Base-by-base conservation (phyloP, 768 basidiomycete species). In the Termitomyces sp. region DNA sequence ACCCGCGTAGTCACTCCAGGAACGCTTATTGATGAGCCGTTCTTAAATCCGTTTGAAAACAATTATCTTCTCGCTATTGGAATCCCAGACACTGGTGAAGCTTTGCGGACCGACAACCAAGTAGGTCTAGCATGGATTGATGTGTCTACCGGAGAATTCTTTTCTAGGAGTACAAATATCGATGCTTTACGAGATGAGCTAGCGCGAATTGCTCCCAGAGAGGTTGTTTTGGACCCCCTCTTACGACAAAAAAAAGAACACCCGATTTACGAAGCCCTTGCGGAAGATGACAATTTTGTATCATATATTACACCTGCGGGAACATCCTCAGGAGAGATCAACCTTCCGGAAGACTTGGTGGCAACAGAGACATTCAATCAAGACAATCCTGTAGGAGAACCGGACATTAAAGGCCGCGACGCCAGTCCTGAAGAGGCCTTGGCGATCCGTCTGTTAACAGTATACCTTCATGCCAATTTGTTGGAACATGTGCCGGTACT, bases 101-200 rank as follows among this genome's bases (percentile, higher is more conserved):
- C 55, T 41, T 16, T 31, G 34, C 49, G 56, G 7, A 52, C 13
- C 39, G 41, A 57, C 27, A 59, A 55, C 27, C 53, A 68, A 8
- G 58, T 84, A n/a, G 92, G 92, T 2, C 74, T 98, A 41, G 94
- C 94, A 6, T 98, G 94, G 88, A 93, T 92, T 26, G 95, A 98
- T 67, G 83, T 97, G 18, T 94, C 95, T 14, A 97, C 94, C 0
- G 92, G 93, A 59, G 94, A 96, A 66, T 92, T 96, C 69, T 94
- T 90, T 69, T 87, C 90, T 12, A 90, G 90, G 61, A 68, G 71
- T 6, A 78, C 82, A 12, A 70, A 75, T 2, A 48, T 78, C 16
- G 82, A 83, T 24, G 74, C 68, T 41, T 71, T 98, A 31, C 82
- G 84, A 54, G 93, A 97, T 65, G 90, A 96, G 60, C 74, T 98